phyloP scores from a whole-genome alignment of 148 eudicot species.

The Camellia sinensis region DNA sequence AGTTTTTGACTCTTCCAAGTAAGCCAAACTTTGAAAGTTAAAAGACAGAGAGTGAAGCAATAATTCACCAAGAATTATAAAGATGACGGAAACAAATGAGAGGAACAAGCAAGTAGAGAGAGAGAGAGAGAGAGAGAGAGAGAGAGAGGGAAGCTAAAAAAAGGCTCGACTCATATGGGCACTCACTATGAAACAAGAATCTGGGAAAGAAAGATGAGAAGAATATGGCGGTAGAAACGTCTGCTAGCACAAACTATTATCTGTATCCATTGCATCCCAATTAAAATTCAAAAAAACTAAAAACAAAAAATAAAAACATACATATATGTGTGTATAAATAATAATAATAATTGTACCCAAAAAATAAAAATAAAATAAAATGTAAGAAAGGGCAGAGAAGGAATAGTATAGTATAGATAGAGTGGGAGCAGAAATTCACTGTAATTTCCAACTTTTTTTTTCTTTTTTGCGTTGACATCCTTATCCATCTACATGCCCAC shows the following conservation, averaged over 20 bases:
- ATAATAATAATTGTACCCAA: background rate
- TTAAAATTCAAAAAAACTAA: slow-evolving; percentile 11
- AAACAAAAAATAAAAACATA: background rate
- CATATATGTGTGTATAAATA: background rate
- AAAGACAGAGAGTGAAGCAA: background rate
- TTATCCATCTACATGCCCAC: background rate
- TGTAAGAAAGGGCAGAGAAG: background rate
- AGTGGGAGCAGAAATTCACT: background rate
- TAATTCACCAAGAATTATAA: background rate
- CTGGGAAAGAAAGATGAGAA: slow-evolving; percentile 24
- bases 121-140: background rate
- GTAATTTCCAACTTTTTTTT: slow-evolving; percentile 1
- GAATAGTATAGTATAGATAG: background rate
- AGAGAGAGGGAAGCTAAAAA: background rate
- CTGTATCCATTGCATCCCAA: slow-evolving; percentile 15
- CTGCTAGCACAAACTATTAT: slow-evolving; percentile 38
- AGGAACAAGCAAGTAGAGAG: background rate
- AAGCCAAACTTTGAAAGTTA: background rate
- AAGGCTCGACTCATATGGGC: slow-evolving; percentile 2
- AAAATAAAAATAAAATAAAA: background rate
- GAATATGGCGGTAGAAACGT: slow-evolving; percentile 46
- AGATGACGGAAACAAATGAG: slow-evolving; percentile 4
- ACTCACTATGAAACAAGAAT: slow-evolving; percentile 21
- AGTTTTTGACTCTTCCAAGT: slow-evolving; percentile 18
- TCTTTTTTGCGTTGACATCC: slow-evolving; percentile 14